Evolutionary conservation across 2,329 filamentous ascomycete species (phyloP).

Genomic region (Colletotrichum sp.): DNA sequence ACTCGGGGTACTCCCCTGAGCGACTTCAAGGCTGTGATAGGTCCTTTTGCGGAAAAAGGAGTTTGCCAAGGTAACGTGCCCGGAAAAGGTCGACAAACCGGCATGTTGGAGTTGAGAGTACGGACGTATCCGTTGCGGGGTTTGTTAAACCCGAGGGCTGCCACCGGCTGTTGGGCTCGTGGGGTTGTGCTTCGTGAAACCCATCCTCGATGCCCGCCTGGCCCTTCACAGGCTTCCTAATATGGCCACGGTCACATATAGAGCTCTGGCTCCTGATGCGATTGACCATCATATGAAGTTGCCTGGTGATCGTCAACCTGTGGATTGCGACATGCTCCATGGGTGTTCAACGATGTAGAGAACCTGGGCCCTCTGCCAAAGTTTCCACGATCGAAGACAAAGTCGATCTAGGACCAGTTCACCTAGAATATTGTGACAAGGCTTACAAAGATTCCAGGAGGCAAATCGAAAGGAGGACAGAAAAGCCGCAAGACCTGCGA

Average conservation of each 20-base stretch:
- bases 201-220: background rate
- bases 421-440: background rate
- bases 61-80: background rate
- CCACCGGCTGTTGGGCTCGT: background rate
- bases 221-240: background rate
- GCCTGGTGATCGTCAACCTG: background rate
- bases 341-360: background rate
- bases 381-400: background rate
- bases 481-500: background rate
- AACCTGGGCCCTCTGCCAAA: background rate
- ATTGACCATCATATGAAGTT: background rate
- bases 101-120: background rate
- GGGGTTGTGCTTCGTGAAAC: background rate
- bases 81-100: background rate
- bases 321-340: background rate
- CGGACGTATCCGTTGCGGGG: background rate
- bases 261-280: background rate
- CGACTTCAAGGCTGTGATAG: slow-evolving; percentile 28
- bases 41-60: background rate
- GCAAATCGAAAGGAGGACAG: background rate
- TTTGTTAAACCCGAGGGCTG: background rate
- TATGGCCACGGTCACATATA: background rate
- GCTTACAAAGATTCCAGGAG: background rate
- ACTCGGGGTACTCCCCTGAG: background rate
- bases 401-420: background rate